Evolutionary conservation across 345 rosid genomes (phyloP), one percentile per base, ranked within the genome.

Genomic region (Fremontodendron californicum): DNA sequence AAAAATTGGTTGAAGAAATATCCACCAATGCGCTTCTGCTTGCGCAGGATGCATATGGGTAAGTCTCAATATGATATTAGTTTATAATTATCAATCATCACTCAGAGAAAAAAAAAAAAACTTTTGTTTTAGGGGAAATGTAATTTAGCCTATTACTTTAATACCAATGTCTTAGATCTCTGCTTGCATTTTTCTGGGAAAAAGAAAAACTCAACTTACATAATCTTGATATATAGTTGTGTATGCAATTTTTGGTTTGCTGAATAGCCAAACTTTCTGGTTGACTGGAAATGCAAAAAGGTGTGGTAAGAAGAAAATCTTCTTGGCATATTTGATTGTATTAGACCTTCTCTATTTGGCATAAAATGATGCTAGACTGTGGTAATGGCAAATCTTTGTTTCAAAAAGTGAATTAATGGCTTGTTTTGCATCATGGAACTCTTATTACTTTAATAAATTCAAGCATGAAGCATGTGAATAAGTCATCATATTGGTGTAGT

Each of bases 21-120:
- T 77, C 87, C 16, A 51, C 71, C 45, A 88, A 84, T 78, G 87
- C 86, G 49, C 88, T 88, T 73, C 77, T 82, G 42, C 89, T 88
- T 74, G 85, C 88, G 16, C 88, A 86, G 77, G 86, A 88, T 71
- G 80, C 84, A 74, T 88, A 48, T 43, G 88, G 90, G 90, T 85
- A 84, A 39, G 61, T 31, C 19, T 31, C 21, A 37, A 5, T 48
- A 70, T 70, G 58, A 46, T 29, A 6, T 71, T 29, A 51, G 39
- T 51, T 3, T 33, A 27, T 29, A 49, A 48, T n/a, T 45, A 64
- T 64, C 69, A 29, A 64, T 35, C 69, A 64, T 9, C 69, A 35
- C 25, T 37, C 21, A 2, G 25, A 15, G 6, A 1, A 37, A 4
- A 39, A n/a, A 11, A 1, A 37, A 4, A 39, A 9, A 11, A 0